Evolutionary conservation across 495 filamentous ascomycete genomes (phyloP), one percentile per base, ranked within the genome.

Genomic region (Penicillium diatomitis): DNA sequence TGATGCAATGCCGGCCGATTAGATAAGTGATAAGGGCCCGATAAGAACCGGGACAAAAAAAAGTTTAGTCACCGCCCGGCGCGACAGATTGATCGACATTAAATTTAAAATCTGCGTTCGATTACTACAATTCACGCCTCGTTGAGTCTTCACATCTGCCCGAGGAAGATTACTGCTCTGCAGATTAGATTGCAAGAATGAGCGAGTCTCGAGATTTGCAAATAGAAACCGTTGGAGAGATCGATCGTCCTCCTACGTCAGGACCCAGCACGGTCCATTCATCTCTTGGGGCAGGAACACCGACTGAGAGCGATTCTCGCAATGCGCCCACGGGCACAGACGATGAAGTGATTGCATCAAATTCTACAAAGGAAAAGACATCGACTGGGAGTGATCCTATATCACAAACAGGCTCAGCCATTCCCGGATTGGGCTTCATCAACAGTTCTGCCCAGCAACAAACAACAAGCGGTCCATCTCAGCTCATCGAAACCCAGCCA

Each of bases 221-320:
- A 12, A 42, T 8, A 30, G 52, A 57, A 38, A 31, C 48, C 42
- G 50, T 42, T 6, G 51, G 35, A 41, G 27, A 44, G 42, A 49
- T 30, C 10, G 64, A 65, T 27, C 61, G 47, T 10, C 54, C 58
- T 48, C 55, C 54, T 34, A 40, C 47, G 6, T 64, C 63, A 41
- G 52, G 46, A 28, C 50, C 63, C 40, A 51, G 52, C 49, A 55
- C 52, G 46, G 58, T 51, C 45, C 63, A 69, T 50, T 64, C 67
- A 60, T 63, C 66, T 60, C 63, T 64, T 43, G 40, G 63, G 50
- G 55, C 64, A 49, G 52, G 54, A 40, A 68, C 66, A 12, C 62
- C 12, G 71, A 71, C 45, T 58, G 68, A 58, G 37, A 71, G 65
- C 44, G 68, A 72, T 61, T 72, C 70, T 46, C 71, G 71, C 55